These are phyloP conservation scores for Dioscorea cayenensis DNA, from an alignment of 116 monocot species.

Conservation along the genomic window DNA sequence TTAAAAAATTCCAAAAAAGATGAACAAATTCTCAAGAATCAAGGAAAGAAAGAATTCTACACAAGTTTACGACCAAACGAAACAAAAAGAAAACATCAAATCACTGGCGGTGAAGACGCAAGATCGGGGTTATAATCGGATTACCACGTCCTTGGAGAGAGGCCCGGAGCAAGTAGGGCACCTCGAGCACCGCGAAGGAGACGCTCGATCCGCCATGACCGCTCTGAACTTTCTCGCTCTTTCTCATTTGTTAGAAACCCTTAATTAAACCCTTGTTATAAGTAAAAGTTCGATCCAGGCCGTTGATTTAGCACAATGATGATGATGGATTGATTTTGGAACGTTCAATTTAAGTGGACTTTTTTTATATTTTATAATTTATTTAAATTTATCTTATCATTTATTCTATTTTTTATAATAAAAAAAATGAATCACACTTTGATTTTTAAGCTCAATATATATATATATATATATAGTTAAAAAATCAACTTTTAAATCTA, in stretches of 20 bases:
- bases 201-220: constrained; percentile 9
- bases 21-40: neutral
- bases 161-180: constrained; percentile 58
- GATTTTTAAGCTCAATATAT: too few species aligned
- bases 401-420: too few species aligned
- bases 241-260: neutral
- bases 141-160: constrained; percentile 50
- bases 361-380: too few species aligned
- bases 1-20: neutral
- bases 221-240: neutral
- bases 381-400: too few species aligned
- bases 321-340: too few species aligned
- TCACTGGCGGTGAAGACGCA: neutral
- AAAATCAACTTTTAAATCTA: too few species aligned
- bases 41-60: neutral
- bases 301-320: neutral
- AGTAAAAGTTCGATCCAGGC: neutral
- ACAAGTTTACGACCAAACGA: too few species aligned
- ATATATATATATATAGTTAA: too few species aligned
- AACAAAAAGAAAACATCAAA: neutral
- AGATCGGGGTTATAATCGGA: neutral
- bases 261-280: neutral
- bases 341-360: too few species aligned
- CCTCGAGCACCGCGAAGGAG: neutral
- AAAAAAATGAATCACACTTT: too few species aligned